Evolutionary conservation across 2,329 filamentous ascomycete genomes (phyloP), one percentile per base, ranked within the genome.

Genomic region (Aaosphaeria pasadenensis): DNA sequence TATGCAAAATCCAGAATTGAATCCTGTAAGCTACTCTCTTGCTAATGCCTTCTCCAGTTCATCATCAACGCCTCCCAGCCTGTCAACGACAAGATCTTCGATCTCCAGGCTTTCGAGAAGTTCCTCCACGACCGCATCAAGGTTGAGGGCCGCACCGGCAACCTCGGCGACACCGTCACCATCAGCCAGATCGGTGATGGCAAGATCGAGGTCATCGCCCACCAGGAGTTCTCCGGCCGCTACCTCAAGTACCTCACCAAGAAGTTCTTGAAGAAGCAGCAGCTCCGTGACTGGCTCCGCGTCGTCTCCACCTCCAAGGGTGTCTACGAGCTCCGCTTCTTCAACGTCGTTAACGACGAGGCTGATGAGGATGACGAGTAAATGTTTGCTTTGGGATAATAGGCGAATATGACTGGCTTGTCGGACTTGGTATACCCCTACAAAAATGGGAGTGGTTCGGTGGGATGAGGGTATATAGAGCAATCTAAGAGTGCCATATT

Each of bases 191-290:
- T 86, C 70, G 91, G 89, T 64, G 94, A 96, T 71, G 94, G 92
- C 79, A 96, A 96, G 87, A 88, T 99, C 73, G 91, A 97, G 85
- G 86, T 99, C 74, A 86, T 95, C 73, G 86, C 92, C 65, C 91
- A 97, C 85, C 95, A 91, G 75, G 90, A 95, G 73, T 95, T 99
- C 79, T 96, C 91, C 60, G 94, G 94, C 71, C 88, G 94, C 74
- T 99, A 99, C 85, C 84, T 99, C 77, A 99, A 99, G 89, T 99
- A 99, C 86, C 82, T 99, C 76, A 99, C 94, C 77, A 99, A 99
- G 90, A 99, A 99, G 86, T 99, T 96, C 88, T 88, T 99, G 79
- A 99, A 99, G 91, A 99, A 99, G 89, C 90, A 96, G 84, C 92
- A 97, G 86, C 89, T 99, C 75, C 90, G 94, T 81, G 94, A 99